A percentile compares a stretch with the other conserved stretches of the same genome.
phyloP scores from a whole-genome alignment of 2,329 filamentous ascomycete genomes.

The Juglanconis juglandina region DNA sequence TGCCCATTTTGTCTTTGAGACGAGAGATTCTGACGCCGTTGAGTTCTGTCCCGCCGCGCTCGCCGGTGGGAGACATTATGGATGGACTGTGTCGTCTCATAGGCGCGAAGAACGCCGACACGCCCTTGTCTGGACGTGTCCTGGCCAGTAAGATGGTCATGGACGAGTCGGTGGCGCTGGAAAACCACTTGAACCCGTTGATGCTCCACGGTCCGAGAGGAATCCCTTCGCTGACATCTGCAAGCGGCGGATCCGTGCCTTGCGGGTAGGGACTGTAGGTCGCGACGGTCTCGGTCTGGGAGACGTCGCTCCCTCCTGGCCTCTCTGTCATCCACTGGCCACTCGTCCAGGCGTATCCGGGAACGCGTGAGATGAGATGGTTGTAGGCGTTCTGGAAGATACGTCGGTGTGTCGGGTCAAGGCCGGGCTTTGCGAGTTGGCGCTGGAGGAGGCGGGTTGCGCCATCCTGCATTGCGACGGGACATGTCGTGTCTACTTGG shows the following conservation, averaged over 20 bases:
- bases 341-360: constrained; percentile 59
- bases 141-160: constrained; percentile 64
- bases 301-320: constrained; percentile 66
- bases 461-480: constrained; percentile 65
- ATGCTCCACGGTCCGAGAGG: constrained; percentile 58
- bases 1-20: constrained; percentile 71
- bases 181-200: constrained; percentile 71
- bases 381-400: constrained; percentile 52
- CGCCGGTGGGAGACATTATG: constrained; percentile 18
- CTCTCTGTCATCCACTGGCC: constrained; percentile 79
- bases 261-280: constrained; percentile 25
- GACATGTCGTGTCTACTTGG: constrained; percentile 52
- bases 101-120: constrained; percentile 65
- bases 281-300: constrained; percentile 63
- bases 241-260: constrained; percentile 23
- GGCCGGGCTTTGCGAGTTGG: constrained; percentile 33
- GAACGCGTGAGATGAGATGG: constrained; percentile 52
- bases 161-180: constrained; percentile 61
- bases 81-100: constrained; percentile 44
- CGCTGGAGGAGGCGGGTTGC: constrained; percentile 49
- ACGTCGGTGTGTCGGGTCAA: constrained; percentile 29
- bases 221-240: constrained; percentile 24
- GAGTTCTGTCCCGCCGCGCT: constrained; percentile 38
- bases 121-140: constrained; percentile 43
- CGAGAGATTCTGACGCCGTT: constrained; percentile 68